These are phyloP conservation scores for Danielia oregonensis DNA, from an alignment of 805 yeast species.

Conservation along the genomic window DNA sequence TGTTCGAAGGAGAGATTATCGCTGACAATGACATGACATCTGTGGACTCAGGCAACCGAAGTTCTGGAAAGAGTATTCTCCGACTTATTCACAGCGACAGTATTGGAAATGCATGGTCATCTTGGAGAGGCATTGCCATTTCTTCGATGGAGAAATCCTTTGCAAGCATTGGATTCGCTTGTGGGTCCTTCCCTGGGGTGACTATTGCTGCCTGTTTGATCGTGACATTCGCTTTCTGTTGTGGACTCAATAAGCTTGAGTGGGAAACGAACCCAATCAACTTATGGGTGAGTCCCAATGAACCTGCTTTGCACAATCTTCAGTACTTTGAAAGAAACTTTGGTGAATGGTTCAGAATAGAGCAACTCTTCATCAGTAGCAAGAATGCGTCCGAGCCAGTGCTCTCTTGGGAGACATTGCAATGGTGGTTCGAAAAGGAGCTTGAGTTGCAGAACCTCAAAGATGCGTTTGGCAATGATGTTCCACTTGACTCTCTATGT, in stretches of 20 bases:
- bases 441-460: conserved; percentile 34
- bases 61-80: no score
- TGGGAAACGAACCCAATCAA: conserved; percentile 79
- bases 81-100: no score
- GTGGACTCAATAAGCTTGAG: conserved; percentile 48
- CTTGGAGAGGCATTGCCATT: conserved; percentile 2
- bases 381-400: conserved; percentile 62
- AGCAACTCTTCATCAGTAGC: conserved; percentile 65
- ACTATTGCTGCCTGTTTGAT: conserved; percentile 21
- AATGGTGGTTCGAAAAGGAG: conserved; percentile 92
- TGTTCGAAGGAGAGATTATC: conserved; percentile 3
- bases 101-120: neutral
- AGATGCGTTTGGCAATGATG: conserved; percentile 18
- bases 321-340: conserved; percentile 71
- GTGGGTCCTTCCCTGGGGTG: conserved; percentile 56
- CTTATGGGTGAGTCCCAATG: conserved; percentile 83
- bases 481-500: conserved; percentile 62
- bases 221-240: conserved; percentile 44
- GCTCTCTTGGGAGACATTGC: conserved; percentile 57
- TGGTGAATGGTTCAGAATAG: conserved; percentile 89
- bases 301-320: conserved; percentile 66
- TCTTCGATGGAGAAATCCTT: conserved; percentile 31
- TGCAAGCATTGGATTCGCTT: conserved; percentile 49
- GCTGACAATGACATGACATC: conserved; percentile 13
- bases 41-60: conserved; percentile 1